A percentile compares a stretch with the other conserved stretches of the same genome.
Conservation (phyloP, 208 protist genomes). For the Polymyxa betae region DNA sequence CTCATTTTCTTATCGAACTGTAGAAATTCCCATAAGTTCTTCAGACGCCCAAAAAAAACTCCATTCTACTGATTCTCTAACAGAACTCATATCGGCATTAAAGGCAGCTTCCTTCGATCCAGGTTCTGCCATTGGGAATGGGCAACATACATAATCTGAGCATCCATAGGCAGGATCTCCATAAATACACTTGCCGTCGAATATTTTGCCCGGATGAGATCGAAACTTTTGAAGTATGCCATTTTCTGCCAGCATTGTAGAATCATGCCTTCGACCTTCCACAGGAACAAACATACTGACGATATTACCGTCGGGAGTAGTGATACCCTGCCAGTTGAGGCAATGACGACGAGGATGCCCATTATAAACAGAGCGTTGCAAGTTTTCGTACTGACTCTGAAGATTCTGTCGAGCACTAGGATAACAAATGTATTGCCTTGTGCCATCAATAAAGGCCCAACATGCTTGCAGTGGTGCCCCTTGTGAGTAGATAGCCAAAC, state of each 20-base stretch:
- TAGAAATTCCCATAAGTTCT: background rate
- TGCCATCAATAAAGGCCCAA: conserved; percentile 19
- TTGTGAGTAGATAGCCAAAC: background rate
- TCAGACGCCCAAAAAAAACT: background rate
- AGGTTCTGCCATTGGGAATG: background rate
- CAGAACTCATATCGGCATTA: background rate
- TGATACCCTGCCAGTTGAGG: too few relatives aligned
- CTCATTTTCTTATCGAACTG: background rate
- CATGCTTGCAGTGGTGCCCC: background rate
- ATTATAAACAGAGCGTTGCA: background rate
- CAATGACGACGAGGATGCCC: background rate
- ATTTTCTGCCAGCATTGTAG: background rate
- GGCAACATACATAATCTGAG: background rate
- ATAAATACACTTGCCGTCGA: background rate
- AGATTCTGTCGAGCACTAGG: background rate
- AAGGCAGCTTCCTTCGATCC: background rate
- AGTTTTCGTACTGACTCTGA: background rate
- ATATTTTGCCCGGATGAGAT: background rate
- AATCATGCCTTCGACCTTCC: background rate
- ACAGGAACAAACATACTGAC: background rate
- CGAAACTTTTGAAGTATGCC: background rate
- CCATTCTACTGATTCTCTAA: background rate
- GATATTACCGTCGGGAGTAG: background rate
- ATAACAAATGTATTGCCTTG: background rate
- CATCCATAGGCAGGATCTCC: conserved; percentile 4